Evolutionary conservation across 208 protist genomes (phyloP).

Genomic region (Wallacemonas sp.): DNA sequence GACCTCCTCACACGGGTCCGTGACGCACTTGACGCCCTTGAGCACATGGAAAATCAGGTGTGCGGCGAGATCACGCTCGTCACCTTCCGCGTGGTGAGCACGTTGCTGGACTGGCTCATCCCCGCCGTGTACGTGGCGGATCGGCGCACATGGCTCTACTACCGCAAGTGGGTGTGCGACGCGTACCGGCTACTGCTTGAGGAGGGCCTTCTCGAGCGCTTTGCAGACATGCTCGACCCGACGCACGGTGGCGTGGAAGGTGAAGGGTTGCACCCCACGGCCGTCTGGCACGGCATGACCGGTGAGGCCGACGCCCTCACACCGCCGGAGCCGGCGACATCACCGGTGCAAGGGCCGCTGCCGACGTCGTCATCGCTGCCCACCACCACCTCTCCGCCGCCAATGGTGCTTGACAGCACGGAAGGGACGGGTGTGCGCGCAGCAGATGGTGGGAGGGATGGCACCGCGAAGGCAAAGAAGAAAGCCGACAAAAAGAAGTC

Average conservation of each 20-base stretch:
- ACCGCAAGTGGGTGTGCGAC: constrained; percentile 83
- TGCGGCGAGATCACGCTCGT: constrained; percentile 71
- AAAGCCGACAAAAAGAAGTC: too few relatives aligned
- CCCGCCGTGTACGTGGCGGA: constrained; percentile 66
- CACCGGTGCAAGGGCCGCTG: background rate
- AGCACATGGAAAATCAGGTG: constrained; percentile 49
- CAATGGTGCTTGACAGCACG: background rate
- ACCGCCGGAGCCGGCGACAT: background rate
- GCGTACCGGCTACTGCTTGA: constrained; percentile 70
- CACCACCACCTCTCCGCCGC: background rate
- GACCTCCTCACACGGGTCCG: constrained; percentile 22
- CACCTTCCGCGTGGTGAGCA: constrained; percentile 74
- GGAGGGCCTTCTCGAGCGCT: constrained; percentile 58
- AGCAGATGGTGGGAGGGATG: too few relatives aligned
- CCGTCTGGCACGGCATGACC: background rate
- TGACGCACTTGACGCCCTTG: constrained; percentile 12
- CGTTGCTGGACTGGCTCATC: constrained; percentile 72
- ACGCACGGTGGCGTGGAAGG: constrained; percentile 1
- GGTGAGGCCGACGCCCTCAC: background rate
- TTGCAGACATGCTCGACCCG: constrained; percentile 39
- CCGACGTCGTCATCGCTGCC: too few relatives aligned
- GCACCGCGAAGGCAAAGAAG: too few relatives aligned
- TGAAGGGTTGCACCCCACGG: background rate
- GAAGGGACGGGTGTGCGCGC: background rate
- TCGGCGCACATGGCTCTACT: constrained; percentile 58